Conservation (phyloP, 176 grass and related monocot genomes). For the Aegilops tauschii region DNA sequence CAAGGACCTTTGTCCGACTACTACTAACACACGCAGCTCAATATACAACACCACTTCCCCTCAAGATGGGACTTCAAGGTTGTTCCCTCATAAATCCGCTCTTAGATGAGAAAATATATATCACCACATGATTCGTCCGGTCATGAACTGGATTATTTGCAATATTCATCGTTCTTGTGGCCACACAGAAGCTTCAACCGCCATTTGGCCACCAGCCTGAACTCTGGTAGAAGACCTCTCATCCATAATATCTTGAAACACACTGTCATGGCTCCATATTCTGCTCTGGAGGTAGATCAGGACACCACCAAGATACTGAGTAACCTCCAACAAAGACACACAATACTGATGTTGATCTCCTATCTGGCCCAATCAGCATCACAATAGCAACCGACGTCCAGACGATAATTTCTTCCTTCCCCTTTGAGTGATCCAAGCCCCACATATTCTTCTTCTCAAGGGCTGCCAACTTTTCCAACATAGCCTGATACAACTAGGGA, state of each 20-base stretch:
- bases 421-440: not conserved
- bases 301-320: not conserved
- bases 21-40: not conserved
- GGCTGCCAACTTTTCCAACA: not conserved
- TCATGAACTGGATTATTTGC: not conserved
- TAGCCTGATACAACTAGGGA: not conserved
- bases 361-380: constrained; percentile 4
- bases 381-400: not conserved
- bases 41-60: not conserved
- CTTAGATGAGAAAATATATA: not conserved
- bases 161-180: not conserved
- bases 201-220: not conserved
- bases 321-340: not conserved
- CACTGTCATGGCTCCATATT: not conserved
- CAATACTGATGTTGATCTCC: not conserved
- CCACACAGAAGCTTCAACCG: not conserved
- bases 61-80: constrained; percentile 8
- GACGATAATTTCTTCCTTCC: not conserved
- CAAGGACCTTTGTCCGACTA: not conserved
- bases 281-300: not conserved
- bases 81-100: not conserved
- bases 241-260: not conserved
- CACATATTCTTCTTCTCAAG: constrained; percentile 5
- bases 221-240: not conserved
- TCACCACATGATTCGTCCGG: not conserved